phyloP scores from a whole-genome alignment of 225 moss, liverwort and hornwort genomes.

The Rhytidiadelphus loreus region DNA sequence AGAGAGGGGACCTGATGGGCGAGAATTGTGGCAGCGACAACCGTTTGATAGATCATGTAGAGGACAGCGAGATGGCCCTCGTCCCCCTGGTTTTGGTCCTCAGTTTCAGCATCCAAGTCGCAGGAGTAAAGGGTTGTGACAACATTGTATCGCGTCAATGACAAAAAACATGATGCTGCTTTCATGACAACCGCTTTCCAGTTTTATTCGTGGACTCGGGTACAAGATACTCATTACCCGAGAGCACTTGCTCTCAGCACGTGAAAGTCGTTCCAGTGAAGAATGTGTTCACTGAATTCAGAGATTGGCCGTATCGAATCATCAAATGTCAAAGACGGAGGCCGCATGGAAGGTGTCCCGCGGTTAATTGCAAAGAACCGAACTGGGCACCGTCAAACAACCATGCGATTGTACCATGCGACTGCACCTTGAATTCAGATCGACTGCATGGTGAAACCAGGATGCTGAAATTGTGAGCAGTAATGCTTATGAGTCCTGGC shows the following conservation, averaged over 20 bases:
- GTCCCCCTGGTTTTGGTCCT: conserved; percentile 44
- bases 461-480: not conserved
- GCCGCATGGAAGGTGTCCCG: not conserved
- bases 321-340: not conserved
- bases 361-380: not conserved
- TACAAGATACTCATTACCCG: not conserved
- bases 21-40: conserved; percentile 35
- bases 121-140: conserved; percentile 42
- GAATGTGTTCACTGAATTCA: not conserved
- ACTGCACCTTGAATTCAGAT: not conserved
- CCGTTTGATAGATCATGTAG: conserved; percentile 45
- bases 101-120: conserved; percentile 47
- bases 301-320: not conserved
- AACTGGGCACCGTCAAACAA: not conserved
- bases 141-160: not conserved
- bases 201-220: not conserved
- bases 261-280: not conserved
- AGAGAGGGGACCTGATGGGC: conserved; percentile 41
- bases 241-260: not conserved
- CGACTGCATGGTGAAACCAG: not conserved
- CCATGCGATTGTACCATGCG: not conserved
- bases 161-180: not conserved
- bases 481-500: not conserved
- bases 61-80: conserved; percentile 51
- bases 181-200: not conserved